Conservation (phyloP, 73 alveolate species). For the Blepharisma japonicum region DNA sequence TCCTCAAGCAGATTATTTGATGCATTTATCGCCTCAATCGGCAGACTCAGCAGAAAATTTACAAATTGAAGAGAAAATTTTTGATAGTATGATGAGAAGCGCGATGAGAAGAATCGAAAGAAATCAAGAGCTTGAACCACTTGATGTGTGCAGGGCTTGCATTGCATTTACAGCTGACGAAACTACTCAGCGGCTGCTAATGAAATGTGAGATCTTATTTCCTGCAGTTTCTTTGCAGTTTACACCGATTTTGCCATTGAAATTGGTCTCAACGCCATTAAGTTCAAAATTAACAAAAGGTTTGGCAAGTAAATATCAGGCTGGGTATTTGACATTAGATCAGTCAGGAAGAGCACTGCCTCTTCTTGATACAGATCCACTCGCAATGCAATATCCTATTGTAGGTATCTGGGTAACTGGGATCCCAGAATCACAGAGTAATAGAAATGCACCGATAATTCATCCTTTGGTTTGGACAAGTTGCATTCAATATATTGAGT, state of each 20-base stretch:
- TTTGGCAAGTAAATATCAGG: neutral
- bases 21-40: constrained; percentile 12
- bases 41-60: neutral
- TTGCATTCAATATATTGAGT: neutral
- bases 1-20: neutral
- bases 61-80: neutral
- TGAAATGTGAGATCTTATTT: constrained; percentile 3
- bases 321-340: neutral
- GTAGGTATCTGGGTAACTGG: constrained; percentile 11
- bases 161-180: neutral
- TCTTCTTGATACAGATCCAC: neutral
- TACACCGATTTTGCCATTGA: neutral
- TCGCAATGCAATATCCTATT: neutral
- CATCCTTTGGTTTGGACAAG: constrained; percentile 3
- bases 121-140: neutral
- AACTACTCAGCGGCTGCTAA: neutral
- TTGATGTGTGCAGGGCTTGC: neutral
- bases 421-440: neutral
- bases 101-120: neutral
- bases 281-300: neutral
- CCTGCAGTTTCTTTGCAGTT: constrained; percentile 14
- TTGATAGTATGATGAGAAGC: constrained; percentile 2
- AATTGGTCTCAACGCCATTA: constrained; percentile 9
- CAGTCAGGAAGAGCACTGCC: neutral
- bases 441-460: neutral